phyloP scores from a whole-genome alignment of 441 rosid species.

The Populus hybrid region DNA sequence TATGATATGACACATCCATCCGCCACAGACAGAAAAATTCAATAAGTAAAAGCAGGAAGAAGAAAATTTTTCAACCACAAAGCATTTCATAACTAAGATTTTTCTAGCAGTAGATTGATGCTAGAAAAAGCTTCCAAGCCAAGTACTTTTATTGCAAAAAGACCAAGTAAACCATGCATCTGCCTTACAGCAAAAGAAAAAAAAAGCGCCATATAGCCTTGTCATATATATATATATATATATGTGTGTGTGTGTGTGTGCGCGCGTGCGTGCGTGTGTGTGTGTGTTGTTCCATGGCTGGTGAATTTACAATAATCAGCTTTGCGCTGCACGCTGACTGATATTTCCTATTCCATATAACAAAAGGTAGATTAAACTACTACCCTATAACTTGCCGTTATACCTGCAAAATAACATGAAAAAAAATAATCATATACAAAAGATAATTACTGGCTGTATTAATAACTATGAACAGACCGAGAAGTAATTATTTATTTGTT shows the following conservation, averaged over 20 bases:
- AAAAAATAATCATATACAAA: neutral
- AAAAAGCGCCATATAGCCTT: neutral
- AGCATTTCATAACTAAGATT: neutral
- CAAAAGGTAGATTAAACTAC: slow-evolving; percentile 23
- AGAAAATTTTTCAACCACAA: neutral
- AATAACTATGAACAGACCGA: neutral
- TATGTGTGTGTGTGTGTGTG: too few relatives aligned
- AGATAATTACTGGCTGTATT: neutral
- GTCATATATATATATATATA: neutral
- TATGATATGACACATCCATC: neutral
- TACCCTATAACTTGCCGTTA: slow-evolving; percentile 18
- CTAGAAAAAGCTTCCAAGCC: neutral
- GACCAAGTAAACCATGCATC: neutral
- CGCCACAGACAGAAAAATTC: neutral
- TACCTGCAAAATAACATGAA: slow-evolving; percentile 26
- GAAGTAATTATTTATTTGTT: neutral
- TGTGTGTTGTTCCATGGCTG: slow-evolving; percentile 15
- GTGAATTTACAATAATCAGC: slow-evolving; percentile 30
- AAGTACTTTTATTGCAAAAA: neutral
- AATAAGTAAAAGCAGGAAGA: neutral
- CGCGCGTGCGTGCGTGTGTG: neutral
- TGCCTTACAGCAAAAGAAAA: neutral
- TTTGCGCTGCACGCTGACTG: slow-evolving; percentile 10
- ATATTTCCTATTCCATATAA: slow-evolving; percentile 12
- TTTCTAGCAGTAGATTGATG: neutral